Base-by-base conservation (phyloP, 805 yeast genomes). In the Starmerella kuoi region DNA sequence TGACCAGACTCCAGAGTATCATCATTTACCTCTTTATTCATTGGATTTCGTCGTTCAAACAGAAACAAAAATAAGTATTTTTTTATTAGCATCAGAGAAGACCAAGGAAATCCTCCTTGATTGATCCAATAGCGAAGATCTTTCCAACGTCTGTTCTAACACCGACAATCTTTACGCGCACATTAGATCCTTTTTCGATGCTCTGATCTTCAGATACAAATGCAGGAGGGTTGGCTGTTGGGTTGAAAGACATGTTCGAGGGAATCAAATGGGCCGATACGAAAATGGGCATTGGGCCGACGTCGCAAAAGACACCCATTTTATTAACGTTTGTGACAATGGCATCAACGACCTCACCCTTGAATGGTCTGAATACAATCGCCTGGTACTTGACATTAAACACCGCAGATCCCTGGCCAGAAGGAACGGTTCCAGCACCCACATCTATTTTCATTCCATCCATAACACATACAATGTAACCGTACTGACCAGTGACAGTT, bases 261-360 rank as follows among this genome's bases (percentile, higher is more conserved):
- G 98, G 97, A 54, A 91, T 87, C 61, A 87, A 71, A 64, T 88
- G 96, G 28, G 93, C 86, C 20, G 95, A 82, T 19, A 91, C 93
- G 61, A 91, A 91, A 31, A 91, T 95, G 20, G 87, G 77, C 59
- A 91, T 68, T 14, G 98, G 98, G 0, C 98, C 98, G 23, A 91
- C 98, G 62, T 91, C 96, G 30, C 94, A 97, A 61, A 91, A 91
- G 52, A 91, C 85, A 7, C 98, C 98, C 79, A 88, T 81, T 76
- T 85, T 61, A 81, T 85, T 66, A 37, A 94, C 96, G 25, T 84
- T 82, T 12, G 95, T 82, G 14, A 91, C 97, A 20, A 88, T 77
- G 5, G 93, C 98, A 62, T 91, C 98, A 21, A 91, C 97, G 6
- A 91, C 98, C 63, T 91, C 98, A 27, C 97, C 98, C 64, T 91